Percentiles rank a stretch among this genome's conserved stretches.
Evolutionary conservation across 2,329 filamentous ascomycete genomes (phyloP).

Genomic region (Phyllosticta citribraziliensis): DNA sequence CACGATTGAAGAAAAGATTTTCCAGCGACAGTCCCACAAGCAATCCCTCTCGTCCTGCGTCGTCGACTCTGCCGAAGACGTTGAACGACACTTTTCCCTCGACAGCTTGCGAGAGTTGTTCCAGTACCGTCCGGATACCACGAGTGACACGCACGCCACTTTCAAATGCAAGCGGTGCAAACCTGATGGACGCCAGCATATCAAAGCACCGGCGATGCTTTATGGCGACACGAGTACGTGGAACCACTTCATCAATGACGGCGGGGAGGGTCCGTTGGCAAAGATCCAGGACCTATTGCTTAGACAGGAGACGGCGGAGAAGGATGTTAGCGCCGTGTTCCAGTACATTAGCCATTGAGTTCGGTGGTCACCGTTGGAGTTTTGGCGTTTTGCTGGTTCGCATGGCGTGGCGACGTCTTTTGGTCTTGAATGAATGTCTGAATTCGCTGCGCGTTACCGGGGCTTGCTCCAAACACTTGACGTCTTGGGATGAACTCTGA

Average conservation of each 20-base stretch:
- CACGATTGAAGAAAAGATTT: conserved; percentile 98
- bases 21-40: conserved; percentile 96
- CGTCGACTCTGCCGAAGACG: conserved; percentile 91
- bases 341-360: conserved; percentile 88
- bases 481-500: background rate
- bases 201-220: conserved; percentile 89
- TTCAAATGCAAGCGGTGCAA: conserved; percentile 96
- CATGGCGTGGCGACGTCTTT: background rate
- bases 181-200: conserved; percentile 69
- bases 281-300: conserved; percentile 86
- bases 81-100: conserved; percentile 90
- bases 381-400: background rate
- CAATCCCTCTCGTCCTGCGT: conserved; percentile 94
- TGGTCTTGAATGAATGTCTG: background rate
- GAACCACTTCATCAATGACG: conserved; percentile 90
- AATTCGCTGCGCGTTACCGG: background rate
- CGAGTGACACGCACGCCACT: conserved; percentile 91
- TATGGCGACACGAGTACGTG: conserved; percentile 98
- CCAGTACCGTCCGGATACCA: conserved; percentile 77
- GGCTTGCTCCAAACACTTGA: background rate
- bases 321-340: conserved; percentile 86
- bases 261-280: conserved; percentile 54
- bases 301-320: conserved; percentile 70
- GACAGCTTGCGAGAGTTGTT: conserved; percentile 89
- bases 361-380: background rate